Evolutionary conservation across 176 grass and related monocot genomes (phyloP), one percentile per base, ranked within the genome.

Genomic region (Oryza nivara): DNA sequence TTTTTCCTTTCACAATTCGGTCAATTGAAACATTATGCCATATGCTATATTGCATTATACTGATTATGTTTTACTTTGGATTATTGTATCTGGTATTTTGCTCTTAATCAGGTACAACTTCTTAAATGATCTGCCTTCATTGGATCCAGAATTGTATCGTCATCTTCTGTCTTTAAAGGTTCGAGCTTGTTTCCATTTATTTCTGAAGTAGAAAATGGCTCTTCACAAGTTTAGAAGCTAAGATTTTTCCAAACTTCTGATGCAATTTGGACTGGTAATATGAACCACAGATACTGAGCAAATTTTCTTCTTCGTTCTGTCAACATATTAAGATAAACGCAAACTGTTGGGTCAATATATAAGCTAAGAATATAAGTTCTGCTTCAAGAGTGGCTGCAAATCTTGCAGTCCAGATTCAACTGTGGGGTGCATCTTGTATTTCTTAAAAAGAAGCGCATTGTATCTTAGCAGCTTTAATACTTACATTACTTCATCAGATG

Each of bases 141-240:
- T 98, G 81, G 96, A 98, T 94, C 91, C 89, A 83, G 96, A 98
- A 78, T 80, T 98, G 75, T 98, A 95, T 88, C 91, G 96, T 0
- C 96, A 98, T 90, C 96, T 98, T 85, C 86, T 93, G 69, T 98
- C 95, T 91, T 72, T 99, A 68, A 99, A 99, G 96, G 96, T 98
- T 78, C 68, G 78, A 51, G 35, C 48, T 54, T 80, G 68, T 65
- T 75, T 70, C 56, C 56, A 66, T 54, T 78, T 70, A 36, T 80
- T 12, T 36, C 17, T 79, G 72, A 49, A 79, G 20, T 30, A 68
- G 60, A 78, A 74, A 86, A 79, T 68, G 25, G 26, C 72, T 34
- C 38, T 35, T 63, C 11, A 56, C 64, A 64, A 9, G 36, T 74
- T 86, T 67, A 65, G 45, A 73, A 73, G 36, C 49, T 41, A 67